These are phyloP conservation scores for Monoraphidium neglectum DNA, from an alignment of 139 green algal genomes.

Conservation along the genomic window DNA sequence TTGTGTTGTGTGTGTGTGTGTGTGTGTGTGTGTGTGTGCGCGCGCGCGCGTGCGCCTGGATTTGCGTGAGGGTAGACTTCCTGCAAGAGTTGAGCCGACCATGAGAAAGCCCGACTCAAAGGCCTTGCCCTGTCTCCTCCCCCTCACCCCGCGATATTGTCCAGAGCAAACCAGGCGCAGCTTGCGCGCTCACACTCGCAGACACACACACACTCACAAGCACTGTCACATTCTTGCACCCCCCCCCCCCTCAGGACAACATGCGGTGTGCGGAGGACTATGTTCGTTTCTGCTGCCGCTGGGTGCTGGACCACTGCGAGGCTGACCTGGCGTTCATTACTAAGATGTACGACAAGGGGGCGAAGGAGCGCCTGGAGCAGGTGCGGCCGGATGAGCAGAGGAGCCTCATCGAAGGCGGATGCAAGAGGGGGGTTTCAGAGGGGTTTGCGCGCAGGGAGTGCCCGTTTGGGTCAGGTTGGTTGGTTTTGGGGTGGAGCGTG, in stretches of 20 bases:
- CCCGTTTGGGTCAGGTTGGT: too few species aligned
- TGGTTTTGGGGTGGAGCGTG: not conserved
- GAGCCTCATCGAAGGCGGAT: too few species aligned
- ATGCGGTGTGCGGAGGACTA: conserved; percentile 95
- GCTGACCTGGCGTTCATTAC: conserved; percentile 57
- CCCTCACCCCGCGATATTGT: too few species aligned
- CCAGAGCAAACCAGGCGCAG: too few species aligned
- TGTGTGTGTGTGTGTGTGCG: not conserved
- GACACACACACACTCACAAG: not conserved
- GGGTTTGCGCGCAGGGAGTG: too few species aligned
- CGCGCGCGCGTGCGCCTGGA: not conserved
- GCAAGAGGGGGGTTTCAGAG: too few species aligned
- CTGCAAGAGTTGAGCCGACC: too few species aligned
- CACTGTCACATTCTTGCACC: too few species aligned
- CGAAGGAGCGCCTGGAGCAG: conserved; percentile 77
- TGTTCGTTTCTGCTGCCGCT: conserved; percentile 82
- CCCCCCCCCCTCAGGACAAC: conserved; percentile 72
- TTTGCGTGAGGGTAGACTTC: not conserved
- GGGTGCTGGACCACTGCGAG: conserved; percentile 73
- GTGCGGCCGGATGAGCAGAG: too few species aligned
- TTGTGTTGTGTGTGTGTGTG: not conserved
- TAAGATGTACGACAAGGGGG: conserved; percentile 86
- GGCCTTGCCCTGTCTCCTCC: too few species aligned
- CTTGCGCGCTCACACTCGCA: too few species aligned
- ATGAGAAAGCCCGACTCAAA: too few species aligned